Evolutionary conservation across 345 rosid genomes (phyloP).

Genomic region (Reutealis trisperma): DNA sequence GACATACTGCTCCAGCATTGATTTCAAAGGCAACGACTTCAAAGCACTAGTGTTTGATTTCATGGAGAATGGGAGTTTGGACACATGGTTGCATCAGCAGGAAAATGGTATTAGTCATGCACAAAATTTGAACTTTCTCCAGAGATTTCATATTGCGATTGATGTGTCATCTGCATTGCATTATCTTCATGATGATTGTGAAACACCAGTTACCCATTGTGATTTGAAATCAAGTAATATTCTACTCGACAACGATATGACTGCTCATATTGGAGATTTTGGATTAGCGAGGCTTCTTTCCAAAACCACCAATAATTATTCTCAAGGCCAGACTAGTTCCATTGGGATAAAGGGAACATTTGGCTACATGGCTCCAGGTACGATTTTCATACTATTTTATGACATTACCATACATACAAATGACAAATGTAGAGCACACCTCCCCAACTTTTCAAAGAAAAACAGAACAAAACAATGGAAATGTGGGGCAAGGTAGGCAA

Average conservation of each 20-base stretch:
- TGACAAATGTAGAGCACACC: not conserved
- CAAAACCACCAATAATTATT: no score
- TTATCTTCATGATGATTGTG: constrained; percentile 7
- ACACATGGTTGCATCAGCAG: constrained; percentile 10
- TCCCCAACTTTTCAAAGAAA: no score
- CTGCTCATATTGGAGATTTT: no score
- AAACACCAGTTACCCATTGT: constrained; percentile 11
- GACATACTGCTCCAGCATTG: constrained; percentile 15
- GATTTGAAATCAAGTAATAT: constrained; percentile 23
- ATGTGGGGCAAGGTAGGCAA: no score
- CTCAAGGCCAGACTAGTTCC: no score
- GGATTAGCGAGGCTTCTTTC: no score
- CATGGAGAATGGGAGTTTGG: constrained; percentile 6
- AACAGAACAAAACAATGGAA: no score
- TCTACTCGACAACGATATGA: no score
- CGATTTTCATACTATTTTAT: not conserved
- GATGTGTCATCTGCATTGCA: constrained; percentile 4
- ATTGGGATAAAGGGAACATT: no score
- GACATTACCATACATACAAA: constrained; percentile 3
- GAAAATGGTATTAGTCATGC: not conserved
- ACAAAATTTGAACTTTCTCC: not conserved
- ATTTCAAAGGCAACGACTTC: constrained; percentile 1
- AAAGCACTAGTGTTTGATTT: constrained; percentile 15
- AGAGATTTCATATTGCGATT: not conserved
- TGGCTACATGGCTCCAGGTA: not conserved